Evolutionary conservation across 345 rosid species (phyloP).

Genomic region (Citrus australasica): DNA sequence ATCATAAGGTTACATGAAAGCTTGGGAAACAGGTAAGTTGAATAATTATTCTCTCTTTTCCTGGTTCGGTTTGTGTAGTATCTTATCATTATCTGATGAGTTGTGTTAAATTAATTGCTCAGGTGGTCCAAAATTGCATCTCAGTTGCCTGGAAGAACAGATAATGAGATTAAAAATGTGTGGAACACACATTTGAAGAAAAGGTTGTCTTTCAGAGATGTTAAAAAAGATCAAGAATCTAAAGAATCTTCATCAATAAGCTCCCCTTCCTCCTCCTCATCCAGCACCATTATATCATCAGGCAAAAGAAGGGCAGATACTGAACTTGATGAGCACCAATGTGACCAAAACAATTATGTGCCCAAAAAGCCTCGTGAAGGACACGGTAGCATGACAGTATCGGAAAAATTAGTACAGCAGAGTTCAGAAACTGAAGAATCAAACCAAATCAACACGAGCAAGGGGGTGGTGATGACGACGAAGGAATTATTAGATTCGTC

Average conservation of each 20-base stretch:
- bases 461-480: constrained; percentile 6
- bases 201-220: constrained; percentile 23
- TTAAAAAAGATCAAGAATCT: constrained; percentile 8
- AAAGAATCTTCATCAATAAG: constrained; percentile 15
- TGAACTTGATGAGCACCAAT: constrained; percentile 2
- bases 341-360: constrained; percentile 15
- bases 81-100: neutral
- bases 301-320: neutral
- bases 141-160: constrained; percentile 78
- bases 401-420: neutral
- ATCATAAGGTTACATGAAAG: constrained; percentile 54
- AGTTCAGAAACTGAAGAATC: neutral
- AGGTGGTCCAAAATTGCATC: constrained; percentile 97
- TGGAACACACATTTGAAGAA: constrained; percentile 89
- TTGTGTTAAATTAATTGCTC: constrained; percentile 5
- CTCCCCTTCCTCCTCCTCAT: constrained; percentile 37
- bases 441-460: neutral
- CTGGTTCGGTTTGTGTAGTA: neutral
- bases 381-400: neutral
- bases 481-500: constrained; percentile 32
- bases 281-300: constrained; percentile 13
- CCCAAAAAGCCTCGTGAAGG: constrained; percentile 18
- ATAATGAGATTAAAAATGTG: constrained; percentile 88
- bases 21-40: constrained; percentile 71
- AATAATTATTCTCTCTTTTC: neutral